Percentiles rank a stretch among this genome's conserved stretches.
Evolutionary conservation across 306 rosid species (phyloP).

Genomic region (Corylus heterophylla): DNA sequence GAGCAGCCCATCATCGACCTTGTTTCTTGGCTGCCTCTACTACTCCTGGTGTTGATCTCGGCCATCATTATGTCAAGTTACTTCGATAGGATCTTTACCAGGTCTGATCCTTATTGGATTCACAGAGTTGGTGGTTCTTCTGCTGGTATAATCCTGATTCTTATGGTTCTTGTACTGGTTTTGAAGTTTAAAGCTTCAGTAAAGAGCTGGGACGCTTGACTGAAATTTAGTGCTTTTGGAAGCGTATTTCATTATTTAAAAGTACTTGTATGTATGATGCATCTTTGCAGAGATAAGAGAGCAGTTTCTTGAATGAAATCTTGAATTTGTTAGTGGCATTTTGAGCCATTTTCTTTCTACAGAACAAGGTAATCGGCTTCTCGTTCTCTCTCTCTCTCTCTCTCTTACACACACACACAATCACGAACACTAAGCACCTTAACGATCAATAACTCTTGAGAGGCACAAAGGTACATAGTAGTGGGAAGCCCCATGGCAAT

Average conservation of each 20-base stretch:
- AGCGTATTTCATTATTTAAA: not conserved
- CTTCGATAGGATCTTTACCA: conserved; percentile 51
- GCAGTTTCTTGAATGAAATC: not conserved
- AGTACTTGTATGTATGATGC: not conserved
- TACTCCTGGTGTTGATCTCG: conserved; percentile 60
- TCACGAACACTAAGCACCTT: too few relatives aligned
- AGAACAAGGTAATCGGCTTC: not conserved
- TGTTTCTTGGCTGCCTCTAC: conserved; percentile 56
- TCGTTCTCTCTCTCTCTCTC: not conserved
- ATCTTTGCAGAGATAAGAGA: not conserved
- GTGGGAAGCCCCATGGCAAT: too few relatives aligned
- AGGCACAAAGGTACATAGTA: too few relatives aligned
- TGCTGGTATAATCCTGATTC: conserved; percentile 57
- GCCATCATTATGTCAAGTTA: conserved; percentile 49
- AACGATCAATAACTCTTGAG: too few relatives aligned
- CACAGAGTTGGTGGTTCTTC: conserved; percentile 91
- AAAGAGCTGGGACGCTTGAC: conserved; percentile 34
- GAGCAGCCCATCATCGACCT: conserved; percentile 40
- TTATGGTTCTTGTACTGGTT: conserved; percentile 70
- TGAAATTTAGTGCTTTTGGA: not conserved
- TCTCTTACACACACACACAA: too few relatives aligned
- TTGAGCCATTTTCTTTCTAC: not conserved
- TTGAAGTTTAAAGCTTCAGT: conserved; percentile 69
- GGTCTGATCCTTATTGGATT: conserved; percentile 82
- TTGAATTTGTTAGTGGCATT: not conserved